Evolutionary conservation across 2,329 filamentous ascomycete species (phyloP).

Genomic region (Trichoderma sp.): DNA sequence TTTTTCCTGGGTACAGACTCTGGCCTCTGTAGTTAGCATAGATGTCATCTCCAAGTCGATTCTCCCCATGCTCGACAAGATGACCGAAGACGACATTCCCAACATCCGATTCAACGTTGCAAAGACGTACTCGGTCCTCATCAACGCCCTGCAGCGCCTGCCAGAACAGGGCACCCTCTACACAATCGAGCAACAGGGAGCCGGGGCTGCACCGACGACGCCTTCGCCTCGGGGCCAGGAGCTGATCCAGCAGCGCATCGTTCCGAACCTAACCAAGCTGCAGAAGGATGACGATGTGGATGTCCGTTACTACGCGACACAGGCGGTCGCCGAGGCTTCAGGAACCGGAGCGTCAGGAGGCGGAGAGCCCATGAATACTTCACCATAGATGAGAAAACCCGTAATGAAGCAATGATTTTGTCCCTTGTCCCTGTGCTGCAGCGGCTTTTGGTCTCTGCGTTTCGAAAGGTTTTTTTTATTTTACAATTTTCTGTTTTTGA

Average conservation of each 20-base stretch:
- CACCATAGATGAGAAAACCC: slow-evolving; percentile 54
- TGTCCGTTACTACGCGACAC: slow-evolving; percentile 95
- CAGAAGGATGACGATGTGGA: slow-evolving; percentile 98
- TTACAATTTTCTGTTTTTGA: not conserved
- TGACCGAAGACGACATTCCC: slow-evolving; percentile 90
- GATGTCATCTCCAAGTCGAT: slow-evolving; percentile 92
- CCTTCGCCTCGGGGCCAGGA: slow-evolving; percentile 72
- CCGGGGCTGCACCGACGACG: slow-evolving; percentile 51
- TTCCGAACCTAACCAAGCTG: slow-evolving; percentile 90
- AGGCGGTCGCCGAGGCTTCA: slow-evolving; percentile 64
- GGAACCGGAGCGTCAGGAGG: slow-evolving; percentile 35
- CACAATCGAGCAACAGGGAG: slow-evolving; percentile 76
- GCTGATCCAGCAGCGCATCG: slow-evolving; percentile 79
- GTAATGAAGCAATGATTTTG: slow-evolving; percentile 55
- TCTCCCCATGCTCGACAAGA: slow-evolving; percentile 91
- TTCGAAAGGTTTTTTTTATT: not conserved
- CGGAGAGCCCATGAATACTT: slow-evolving; percentile 63
- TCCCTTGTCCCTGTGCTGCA: slow-evolving; percentile 29
- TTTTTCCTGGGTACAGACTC: slow-evolving; percentile 60
- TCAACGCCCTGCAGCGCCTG: slow-evolving; percentile 86
- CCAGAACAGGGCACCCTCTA: slow-evolving; percentile 85
- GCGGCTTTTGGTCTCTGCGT: not conserved
- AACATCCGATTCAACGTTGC: slow-evolving; percentile 99
- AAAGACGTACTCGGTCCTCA: slow-evolving; percentile 90
- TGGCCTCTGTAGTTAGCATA: slow-evolving; percentile 87